Base-by-base conservation (phyloP, 1,139 yeast species). In the Protomyces macrosporus region DNA sequence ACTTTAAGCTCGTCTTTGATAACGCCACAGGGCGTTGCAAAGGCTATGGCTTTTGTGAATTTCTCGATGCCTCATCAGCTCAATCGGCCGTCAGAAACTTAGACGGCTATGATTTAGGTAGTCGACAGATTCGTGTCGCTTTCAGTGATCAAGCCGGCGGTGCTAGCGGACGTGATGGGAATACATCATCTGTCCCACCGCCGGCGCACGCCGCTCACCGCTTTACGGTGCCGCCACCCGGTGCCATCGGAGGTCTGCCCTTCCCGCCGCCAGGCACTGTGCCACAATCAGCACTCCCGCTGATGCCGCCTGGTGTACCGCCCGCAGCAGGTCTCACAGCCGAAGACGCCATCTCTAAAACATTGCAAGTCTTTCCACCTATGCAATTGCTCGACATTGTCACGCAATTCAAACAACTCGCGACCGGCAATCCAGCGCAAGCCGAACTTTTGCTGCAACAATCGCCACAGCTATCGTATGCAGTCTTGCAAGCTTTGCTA, bases 81-180 rank as follows among this genome's bases (percentile, higher is more conserved):
- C 85, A 89, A 1, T 86, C 95, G 14, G 98, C 98, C 0, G 96
- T 90, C 23, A 79, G 98, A 66, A 93, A 91, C 75, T 78, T 91
- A 69, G 88, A 89, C 74, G 88, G 89, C 69, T 86, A 87, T 75
- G 81, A 83, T 37, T 82, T 91, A 57, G 96, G 96, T 0, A 83
- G 84, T 65, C 78, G 96, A 67, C 78, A 78, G 55, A 75, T 91
- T 60, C 84, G 87, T 69, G 95, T 96, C 70, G 88, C 89, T 33
- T 86, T 67, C 55, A 67, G 71, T 4, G 67, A 65, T 32, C 54
- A 64, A 2, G 67, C 60, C 55, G 45, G 14, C 30, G n/a, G 40
- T 48, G 33, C 40, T 23, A n/a, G 36, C 61, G 32, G 34, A 16
- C 75, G 77, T 64, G 86, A 81, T 71, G 45, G 68, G 71, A 3